Percentiles rank a stretch among this genome's conserved stretches.
Evolutionary conservation across 192 early-diverging fungal genomes (phyloP).

Genomic region (Podila minutissima): DNA sequence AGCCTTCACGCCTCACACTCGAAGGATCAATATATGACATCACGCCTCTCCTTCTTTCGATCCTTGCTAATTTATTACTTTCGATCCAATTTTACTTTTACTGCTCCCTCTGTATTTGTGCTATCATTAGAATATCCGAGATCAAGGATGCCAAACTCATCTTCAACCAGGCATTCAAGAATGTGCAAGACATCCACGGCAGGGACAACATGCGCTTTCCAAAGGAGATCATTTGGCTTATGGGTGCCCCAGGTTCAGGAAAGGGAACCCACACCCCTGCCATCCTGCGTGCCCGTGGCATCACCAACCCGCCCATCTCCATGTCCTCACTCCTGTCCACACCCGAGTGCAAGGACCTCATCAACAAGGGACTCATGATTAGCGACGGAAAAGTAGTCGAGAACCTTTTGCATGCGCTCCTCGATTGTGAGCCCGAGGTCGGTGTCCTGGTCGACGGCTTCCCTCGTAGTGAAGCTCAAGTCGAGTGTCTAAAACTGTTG

Average conservation of each 20-base stretch:
- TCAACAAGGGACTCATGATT: conserved; percentile 67
- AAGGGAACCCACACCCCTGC: conserved; percentile 69
- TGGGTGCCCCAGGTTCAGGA: conserved; percentile 68
- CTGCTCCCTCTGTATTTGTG: not conserved
- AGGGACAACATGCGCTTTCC: conserved; percentile 62
- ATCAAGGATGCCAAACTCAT: conserved; percentile 70
- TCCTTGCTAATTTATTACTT: conserved; percentile 5
- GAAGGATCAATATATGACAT: not conserved
- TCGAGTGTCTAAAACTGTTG: conserved; percentile 62
- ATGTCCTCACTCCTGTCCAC: conserved; percentile 61
- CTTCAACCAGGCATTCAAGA: conserved; percentile 69
- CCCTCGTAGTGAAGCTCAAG: conserved; percentile 67
- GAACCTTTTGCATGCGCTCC: conserved; percentile 57
- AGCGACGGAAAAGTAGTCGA: conserved; percentile 65
- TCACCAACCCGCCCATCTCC: conserved; percentile 66
- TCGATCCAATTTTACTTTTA: not conserved
- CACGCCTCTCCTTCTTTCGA: not conserved
- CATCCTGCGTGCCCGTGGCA: conserved; percentile 62
- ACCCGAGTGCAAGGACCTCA: conserved; percentile 65
- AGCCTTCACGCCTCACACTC: not conserved
- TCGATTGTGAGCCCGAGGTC: conserved; percentile 61
- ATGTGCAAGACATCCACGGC: conserved; percentile 63
- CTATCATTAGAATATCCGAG: conserved; percentile 49
- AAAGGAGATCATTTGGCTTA: conserved; percentile 66
- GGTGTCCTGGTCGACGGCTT: conserved; percentile 67